These are phyloP conservation scores for Russula griseocarnosa DNA, from an alignment of 768 basidiomycete species.

Conservation along the genomic window DNA sequence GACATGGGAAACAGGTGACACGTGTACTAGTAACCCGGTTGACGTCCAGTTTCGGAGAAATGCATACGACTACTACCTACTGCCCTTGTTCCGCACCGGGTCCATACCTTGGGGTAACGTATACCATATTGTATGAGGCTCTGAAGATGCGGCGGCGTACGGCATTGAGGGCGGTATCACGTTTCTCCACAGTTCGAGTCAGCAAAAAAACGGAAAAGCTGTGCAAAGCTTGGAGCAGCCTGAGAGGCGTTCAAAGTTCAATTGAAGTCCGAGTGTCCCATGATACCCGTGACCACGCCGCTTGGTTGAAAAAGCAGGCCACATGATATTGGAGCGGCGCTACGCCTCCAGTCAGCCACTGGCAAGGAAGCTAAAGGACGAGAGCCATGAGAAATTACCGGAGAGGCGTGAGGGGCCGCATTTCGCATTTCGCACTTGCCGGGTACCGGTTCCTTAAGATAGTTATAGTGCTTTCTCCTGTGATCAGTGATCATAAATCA, in stretches of 20 bases:
- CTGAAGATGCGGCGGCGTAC: too few relatives aligned
- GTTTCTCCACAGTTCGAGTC: too few relatives aligned
- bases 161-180: too few relatives aligned
- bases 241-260: too few relatives aligned
- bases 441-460: conserved; percentile 11
- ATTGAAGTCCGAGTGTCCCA: neutral
- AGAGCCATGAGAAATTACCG: conserved; percentile 2
- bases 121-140: too few relatives aligned
- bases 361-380: neutral
- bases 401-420: neutral
- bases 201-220: too few relatives aligned
- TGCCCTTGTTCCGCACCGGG: too few relatives aligned
- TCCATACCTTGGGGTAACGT: too few relatives aligned
- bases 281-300: neutral
- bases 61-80: too few relatives aligned
- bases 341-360: conserved; percentile 5
- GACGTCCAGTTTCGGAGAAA: neutral
- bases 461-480: conserved; percentile 8
- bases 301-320: neutral
- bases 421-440: neutral
- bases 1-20: neutral
- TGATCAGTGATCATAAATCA: conserved; percentile 21
- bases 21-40: neutral
- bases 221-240: too few relatives aligned
- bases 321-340: conserved; percentile 18